Evolutionary conservation across 2,329 filamentous ascomycete species (phyloP).

Genomic region (Lasiodiplodia gonubiensis): DNA sequence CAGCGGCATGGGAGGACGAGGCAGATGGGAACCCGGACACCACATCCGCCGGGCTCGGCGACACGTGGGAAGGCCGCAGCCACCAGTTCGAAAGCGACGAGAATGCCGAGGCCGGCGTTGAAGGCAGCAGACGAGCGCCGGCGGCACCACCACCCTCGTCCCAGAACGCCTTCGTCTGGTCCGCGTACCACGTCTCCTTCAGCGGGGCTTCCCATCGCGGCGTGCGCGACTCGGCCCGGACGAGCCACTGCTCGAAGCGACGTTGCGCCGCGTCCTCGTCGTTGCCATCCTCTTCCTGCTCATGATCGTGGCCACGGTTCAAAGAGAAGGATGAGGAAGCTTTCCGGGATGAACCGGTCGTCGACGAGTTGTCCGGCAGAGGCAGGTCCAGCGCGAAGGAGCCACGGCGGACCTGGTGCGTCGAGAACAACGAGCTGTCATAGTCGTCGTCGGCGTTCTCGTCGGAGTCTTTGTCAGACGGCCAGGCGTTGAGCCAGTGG

Average conservation of each 20-base stretch:
- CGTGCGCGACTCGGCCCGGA: background rate
- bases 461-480: background rate
- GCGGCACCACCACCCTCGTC: background rate
- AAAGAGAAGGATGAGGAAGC: background rate
- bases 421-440: background rate
- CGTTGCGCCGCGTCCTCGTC: too few relatives aligned
- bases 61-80: background rate
- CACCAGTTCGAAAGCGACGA: background rate
- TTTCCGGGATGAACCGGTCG: background rate
- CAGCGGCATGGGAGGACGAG: background rate
- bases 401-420: constrained; percentile 4
- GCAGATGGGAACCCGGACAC: background rate
- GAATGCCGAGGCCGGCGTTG: background rate
- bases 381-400: constrained; percentile 6
- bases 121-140: background rate
- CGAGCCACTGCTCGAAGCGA: constrained; percentile 18
- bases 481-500: constrained; percentile 16
- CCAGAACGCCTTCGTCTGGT: constrained; percentile 4
- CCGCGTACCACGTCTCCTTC: constrained; percentile 17
- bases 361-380: background rate
- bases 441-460: background rate
- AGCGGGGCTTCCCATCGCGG: constrained; percentile 14
- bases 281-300: background rate
- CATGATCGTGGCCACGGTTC: background rate
- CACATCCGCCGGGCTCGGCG: background rate